phyloP scores from a whole-genome alignment of 345 rosid species.

The Arabidopsis arenosa region DNA sequence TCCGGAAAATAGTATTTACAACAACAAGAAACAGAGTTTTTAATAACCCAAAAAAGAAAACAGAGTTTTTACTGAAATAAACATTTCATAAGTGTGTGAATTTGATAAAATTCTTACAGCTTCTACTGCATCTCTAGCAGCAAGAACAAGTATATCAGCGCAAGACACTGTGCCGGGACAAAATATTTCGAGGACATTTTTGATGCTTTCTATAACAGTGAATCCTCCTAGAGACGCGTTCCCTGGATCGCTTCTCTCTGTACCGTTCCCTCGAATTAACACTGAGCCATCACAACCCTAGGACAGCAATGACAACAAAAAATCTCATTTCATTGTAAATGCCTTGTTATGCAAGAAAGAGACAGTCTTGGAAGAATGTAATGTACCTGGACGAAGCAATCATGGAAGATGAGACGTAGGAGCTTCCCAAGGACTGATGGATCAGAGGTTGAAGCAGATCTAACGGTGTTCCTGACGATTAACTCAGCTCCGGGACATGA shows the following conservation, averaged over 20 bases:
- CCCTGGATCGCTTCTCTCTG: conserved; percentile 83
- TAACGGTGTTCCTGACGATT: conserved; percentile 65
- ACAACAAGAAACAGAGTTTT: conserved; percentile 31
- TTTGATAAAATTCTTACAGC: conserved; percentile 47
- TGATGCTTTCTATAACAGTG: conserved; percentile 66
- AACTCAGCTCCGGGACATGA: conserved; percentile 81
- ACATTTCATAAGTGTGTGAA: background rate
- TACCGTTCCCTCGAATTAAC: conserved; percentile 78
- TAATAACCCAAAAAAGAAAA: background rate
- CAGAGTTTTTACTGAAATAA: conserved; percentile 6
- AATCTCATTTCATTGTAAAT: background rate
- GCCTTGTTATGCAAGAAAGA: conserved; percentile 1
- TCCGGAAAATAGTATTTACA: conserved; percentile 17
- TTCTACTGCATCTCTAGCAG: conserved; percentile 82
- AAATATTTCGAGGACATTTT: conserved; percentile 66
- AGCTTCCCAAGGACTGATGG: conserved; percentile 87
- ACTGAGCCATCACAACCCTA: conserved; percentile 95
- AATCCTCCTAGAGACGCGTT: conserved; percentile 79
- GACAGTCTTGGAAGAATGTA: background rate
- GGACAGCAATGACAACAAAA: background rate
- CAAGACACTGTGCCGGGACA: conserved; percentile 78
- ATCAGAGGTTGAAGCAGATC: conserved; percentile 69
- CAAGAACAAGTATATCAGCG: conserved; percentile 71
- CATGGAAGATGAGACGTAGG: conserved; percentile 85
- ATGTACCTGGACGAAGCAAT: conserved; percentile 83